A percentile compares a stretch with the other conserved stretches of the same genome.
Conservation (phyloP, 495 filamentous ascomycete genomes). For the Neurospora sp. region DNA sequence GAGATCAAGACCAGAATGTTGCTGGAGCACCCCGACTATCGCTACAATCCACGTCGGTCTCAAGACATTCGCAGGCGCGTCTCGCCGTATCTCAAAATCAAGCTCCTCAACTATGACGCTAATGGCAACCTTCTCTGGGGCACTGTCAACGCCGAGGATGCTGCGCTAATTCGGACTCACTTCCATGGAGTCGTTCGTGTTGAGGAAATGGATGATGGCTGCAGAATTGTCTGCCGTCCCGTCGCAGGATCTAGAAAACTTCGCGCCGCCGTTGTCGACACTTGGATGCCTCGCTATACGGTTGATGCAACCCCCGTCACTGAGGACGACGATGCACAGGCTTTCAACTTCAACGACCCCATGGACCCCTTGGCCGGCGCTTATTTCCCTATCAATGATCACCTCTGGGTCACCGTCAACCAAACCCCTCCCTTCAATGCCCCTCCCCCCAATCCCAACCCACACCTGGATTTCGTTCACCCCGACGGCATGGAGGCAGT, state of each 20-base stretch:
- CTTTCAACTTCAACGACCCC: not conserved
- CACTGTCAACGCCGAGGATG: not conserved
- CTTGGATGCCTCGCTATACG: not conserved
- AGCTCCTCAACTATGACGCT: conserved; percentile 2
- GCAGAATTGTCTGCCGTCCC: not conserved
- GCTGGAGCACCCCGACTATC: conserved; percentile 7
- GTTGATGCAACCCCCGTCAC: not conserved
- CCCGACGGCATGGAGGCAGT: not conserved
- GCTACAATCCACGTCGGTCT: conserved; percentile 6
- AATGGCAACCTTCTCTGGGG: conserved; percentile 1
- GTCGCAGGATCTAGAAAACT: not conserved
- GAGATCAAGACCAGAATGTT: conserved; percentile 10
- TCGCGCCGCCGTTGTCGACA: not conserved
- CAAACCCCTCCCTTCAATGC: not conserved
- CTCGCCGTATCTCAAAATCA: conserved; percentile 1
- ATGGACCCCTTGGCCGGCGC: not conserved
- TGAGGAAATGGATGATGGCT: not conserved
- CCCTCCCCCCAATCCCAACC: not conserved
- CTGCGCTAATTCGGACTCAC: not conserved
- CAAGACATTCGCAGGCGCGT: conserved; percentile 1
- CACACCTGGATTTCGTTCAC: not conserved
- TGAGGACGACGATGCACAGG: not conserved
- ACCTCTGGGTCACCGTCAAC: not conserved
- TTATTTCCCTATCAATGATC: not conserved
- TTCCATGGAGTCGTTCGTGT: not conserved